phyloP scores from a whole-genome alignment of 768 basidiomycete species.

The Lepiota brunneoincarnata region DNA sequence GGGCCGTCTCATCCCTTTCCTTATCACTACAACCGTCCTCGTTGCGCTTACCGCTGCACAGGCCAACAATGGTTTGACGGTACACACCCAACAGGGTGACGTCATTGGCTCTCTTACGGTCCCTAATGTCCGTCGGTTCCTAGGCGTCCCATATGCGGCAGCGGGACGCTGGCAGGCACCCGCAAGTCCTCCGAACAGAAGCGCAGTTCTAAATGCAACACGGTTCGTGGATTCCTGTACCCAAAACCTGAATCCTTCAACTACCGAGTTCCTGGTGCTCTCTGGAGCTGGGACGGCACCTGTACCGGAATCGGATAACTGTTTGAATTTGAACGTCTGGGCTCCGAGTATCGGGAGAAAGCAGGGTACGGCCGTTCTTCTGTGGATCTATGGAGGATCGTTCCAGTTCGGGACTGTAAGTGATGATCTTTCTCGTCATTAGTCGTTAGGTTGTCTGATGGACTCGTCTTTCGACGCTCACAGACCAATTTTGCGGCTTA shows the following conservation, averaged over 20 bases:
- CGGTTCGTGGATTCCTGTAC: constrained; percentile 29
- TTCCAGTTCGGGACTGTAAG: constrained; percentile 34
- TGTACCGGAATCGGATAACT: constrained; percentile 32
- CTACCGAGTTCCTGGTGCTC: constrained; percentile 23
- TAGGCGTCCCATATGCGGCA: constrained; percentile 32
- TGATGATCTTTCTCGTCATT: not conserved
- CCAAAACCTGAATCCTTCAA: constrained; percentile 20
- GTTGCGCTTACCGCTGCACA: not conserved
- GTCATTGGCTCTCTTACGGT: constrained; percentile 25
- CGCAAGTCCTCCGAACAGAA: constrained; percentile 17
- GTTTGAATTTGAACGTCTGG: constrained; percentile 38
- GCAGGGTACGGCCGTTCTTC: constrained; percentile 32
- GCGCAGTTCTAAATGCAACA: constrained; percentile 20
- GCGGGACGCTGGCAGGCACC: constrained; percentile 33
- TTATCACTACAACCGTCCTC: not conserved
- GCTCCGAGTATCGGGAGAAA: constrained; percentile 27
- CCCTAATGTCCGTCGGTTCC: constrained; percentile 31
- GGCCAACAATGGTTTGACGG: constrained; percentile 18
- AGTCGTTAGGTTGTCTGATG: not conserved
- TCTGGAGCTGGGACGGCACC: constrained; percentile 22
- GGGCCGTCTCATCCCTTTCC: constrained; percentile 1
- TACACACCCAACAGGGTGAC: constrained; percentile 29
- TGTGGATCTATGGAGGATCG: constrained; percentile 37
- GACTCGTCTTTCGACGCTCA: not conserved
- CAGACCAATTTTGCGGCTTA: constrained; percentile 28